Evolutionary conservation across 345 rosid species (phyloP).

Genomic region (Draba incana): DNA sequence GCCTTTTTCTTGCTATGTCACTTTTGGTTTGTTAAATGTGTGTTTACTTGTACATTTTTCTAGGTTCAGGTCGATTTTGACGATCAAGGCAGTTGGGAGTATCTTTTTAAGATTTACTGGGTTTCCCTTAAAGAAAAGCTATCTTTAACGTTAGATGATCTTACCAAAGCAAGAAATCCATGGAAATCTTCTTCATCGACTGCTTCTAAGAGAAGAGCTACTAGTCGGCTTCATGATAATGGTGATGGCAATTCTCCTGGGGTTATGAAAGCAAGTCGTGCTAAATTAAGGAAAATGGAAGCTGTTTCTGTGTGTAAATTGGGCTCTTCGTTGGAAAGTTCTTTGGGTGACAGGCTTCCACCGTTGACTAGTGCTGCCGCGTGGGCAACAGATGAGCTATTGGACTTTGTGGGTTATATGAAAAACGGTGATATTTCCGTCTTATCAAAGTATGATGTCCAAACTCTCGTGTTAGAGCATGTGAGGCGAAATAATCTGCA

Average conservation of each 20-base stretch:
- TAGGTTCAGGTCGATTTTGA: constrained; percentile 97
- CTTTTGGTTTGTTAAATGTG: neutral
- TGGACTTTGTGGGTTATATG: constrained; percentile 82
- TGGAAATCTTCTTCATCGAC: constrained; percentile 58
- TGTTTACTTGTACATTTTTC: constrained; percentile 6
- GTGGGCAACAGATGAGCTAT: constrained; percentile 89
- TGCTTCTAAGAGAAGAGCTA: constrained; percentile 39
- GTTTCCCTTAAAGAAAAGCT: constrained; percentile 68
- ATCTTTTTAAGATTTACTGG: constrained; percentile 97
- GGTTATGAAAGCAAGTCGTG: constrained; percentile 45
- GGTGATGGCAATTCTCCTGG: constrained; percentile 41
- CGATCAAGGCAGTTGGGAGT: constrained; percentile 96
- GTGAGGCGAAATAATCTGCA: constrained; percentile 64
- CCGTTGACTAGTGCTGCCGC: constrained; percentile 41
- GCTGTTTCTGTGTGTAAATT: constrained; percentile 32
- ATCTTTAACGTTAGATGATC: constrained; percentile 66
- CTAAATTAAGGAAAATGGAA: constrained; percentile 57
- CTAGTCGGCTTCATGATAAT: constrained; percentile 41
- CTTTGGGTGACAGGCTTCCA: constrained; percentile 26
- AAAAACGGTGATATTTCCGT: constrained; percentile 65
- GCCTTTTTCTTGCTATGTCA: neutral
- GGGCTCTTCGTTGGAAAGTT: constrained; percentile 38
- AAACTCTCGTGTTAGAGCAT: constrained; percentile 73
- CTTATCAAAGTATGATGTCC: constrained; percentile 71
- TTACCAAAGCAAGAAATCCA: constrained; percentile 72